Evolutionary conservation across 805 yeast genomes (phyloP).

Genomic region (Candida pseudoglaebosa): DNA sequence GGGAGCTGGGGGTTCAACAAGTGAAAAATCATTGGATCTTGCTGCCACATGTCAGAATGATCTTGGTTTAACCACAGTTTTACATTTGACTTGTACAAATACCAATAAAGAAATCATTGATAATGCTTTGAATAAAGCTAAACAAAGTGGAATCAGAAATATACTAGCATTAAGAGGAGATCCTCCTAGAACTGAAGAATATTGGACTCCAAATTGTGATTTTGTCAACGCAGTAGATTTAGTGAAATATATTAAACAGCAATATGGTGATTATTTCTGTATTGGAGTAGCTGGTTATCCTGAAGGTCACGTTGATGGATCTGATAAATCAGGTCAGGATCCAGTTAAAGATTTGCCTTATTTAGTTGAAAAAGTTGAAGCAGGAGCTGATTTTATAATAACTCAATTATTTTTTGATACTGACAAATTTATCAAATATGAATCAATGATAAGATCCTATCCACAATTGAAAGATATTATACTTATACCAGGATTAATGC

Average conservation of each 20-base stretch:
- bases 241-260: conserved; percentile 68
- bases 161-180: conserved; percentile 94
- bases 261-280: conserved; percentile 80
- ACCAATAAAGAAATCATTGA: conserved; percentile 77
- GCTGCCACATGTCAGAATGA: conserved; percentile 74
- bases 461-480: conserved; percentile 45
- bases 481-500: conserved; percentile 87
- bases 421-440: conserved; percentile 68
- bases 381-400: conserved; percentile 92
- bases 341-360: conserved; percentile 69
- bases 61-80: conserved; percentile 80
- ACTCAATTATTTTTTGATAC: conserved; percentile 91
- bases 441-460: conserved; percentile 42
- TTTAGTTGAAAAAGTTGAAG: conserved; percentile 77
- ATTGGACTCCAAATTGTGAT: conserved; percentile 50
- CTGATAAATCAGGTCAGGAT: conserved; percentile 62
- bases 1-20: conserved; percentile 98
- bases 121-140: conserved; percentile 68
- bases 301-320: conserved; percentile 93
- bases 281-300: conserved; percentile 98
- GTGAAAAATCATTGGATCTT: conserved; percentile 78
- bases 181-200: conserved; percentile 78
- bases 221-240: conserved; percentile 83
- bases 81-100: conserved; percentile 95
- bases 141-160: conserved; percentile 74